These are phyloP conservation scores for Oidiodendron maius DNA, from an alignment of 495 filamentous ascomycete species.

Conservation along the genomic window DNA sequence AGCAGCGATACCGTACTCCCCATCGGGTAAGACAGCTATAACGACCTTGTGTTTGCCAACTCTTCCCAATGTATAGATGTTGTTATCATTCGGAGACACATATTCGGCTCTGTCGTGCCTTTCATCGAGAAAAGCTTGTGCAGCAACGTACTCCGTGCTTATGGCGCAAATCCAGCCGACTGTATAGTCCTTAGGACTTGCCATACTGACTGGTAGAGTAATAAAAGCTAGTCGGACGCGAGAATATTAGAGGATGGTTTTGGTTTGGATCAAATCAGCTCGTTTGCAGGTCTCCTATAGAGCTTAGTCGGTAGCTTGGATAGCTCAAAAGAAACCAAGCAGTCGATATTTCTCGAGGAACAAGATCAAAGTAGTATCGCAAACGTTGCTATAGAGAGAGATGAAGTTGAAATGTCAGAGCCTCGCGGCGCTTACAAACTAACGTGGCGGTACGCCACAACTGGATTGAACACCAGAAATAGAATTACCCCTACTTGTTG, in stretches of 20 bases:
- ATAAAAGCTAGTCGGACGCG: neutral
- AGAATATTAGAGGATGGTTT: neutral
- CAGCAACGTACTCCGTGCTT: slow-evolving; percentile 26
- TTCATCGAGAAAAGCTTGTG: slow-evolving; percentile 29
- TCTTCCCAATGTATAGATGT: slow-evolving; percentile 29
- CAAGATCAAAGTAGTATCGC: neutral
- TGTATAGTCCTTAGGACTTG: slow-evolving; percentile 16
- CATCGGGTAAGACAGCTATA: neutral
- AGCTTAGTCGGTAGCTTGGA: neutral
- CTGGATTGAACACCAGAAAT: neutral
- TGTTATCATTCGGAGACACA: slow-evolving; percentile 13
- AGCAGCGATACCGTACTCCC: neutral
- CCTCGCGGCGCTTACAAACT: neutral
- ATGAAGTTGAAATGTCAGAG: slow-evolving; percentile 1
- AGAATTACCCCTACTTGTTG: neutral
- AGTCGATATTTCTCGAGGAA: neutral
- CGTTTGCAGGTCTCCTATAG: neutral
- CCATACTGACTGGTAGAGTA: neutral
- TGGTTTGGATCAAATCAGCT: neutral
- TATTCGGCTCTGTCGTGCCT: slow-evolving; percentile 19
- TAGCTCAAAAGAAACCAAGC: neutral
- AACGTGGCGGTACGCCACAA: neutral
- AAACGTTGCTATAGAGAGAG: neutral
- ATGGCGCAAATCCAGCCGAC: slow-evolving; percentile 35
- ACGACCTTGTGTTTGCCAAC: slow-evolving; percentile 9